Base-by-base conservation (phyloP, 331 rosid species). In the Rosa hybrid region DNA sequence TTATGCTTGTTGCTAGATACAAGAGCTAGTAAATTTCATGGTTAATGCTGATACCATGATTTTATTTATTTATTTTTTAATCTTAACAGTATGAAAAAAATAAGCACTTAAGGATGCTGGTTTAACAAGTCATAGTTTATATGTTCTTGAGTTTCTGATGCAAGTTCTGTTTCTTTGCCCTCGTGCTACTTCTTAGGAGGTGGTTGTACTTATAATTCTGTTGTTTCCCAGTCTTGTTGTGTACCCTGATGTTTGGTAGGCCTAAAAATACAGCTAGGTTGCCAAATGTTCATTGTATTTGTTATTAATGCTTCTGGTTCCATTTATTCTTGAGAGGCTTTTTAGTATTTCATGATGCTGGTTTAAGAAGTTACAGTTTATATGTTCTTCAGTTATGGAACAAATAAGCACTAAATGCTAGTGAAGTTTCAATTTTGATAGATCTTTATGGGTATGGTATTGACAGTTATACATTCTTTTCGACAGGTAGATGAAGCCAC, bases 401-500 rank as follows among this genome's bases (percentile, higher is more conserved):
- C 45, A 34, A 34, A 65, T 65, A 65, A 65, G 2, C 46, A 65
- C 46, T 8, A 48, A 8, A 16, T 14, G 76, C 23, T 34, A 25
- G 60, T 49, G 46, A 3, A 64, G 46, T 65, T 13, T 65, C 12
- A 64, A 16, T 65, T 13, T 65, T 14, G 21, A 65, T 34, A 27
- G 8, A 30, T 63, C 41, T 63, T 34, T 13, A 38, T 13, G 12
- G 21, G 20, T 16, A 16, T 8, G 6, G 7, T 41, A 16, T 67
- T 67, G 48, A 34, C 14, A 18, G 45, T 41, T 41, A 50, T 8
- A 16, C 14, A 2, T 25, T 68, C 49, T 7, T 48, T 68, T 62
- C 49, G 21, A 67, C 89, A 94, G 98, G 92, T 92, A 46, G 96
- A 92, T 72, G 83, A 71, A 76, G 92, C 86, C 5, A 77, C 85